Conservation (phyloP, 1,284 basidiomycete species). For the Agaricales sp. region DNA sequence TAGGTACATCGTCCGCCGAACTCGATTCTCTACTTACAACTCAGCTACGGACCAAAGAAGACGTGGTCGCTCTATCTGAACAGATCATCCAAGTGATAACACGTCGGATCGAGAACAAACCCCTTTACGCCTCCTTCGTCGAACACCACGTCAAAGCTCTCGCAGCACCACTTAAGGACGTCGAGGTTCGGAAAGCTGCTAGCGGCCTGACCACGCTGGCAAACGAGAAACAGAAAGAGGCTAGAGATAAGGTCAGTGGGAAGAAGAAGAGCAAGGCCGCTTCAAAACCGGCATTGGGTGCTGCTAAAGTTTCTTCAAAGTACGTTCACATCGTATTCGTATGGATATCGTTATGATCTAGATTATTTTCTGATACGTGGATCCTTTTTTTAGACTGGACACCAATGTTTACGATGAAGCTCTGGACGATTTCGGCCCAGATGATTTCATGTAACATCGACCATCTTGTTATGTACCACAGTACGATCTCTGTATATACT, state of each 20-base stretch:
- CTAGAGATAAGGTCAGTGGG: slow-evolving; percentile 73
- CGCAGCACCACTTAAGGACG: slow-evolving; percentile 68
- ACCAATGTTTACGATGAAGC: slow-evolving; percentile 76
- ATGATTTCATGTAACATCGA: slow-evolving; percentile 78
- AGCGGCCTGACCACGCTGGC: slow-evolving; percentile 75
- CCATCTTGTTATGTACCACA: too few relatives aligned
- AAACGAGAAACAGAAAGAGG: slow-evolving; percentile 90
- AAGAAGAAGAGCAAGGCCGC: slow-evolving; percentile 80
- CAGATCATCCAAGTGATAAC: slow-evolving; percentile 66
- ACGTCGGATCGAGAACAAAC: slow-evolving; percentile 70
- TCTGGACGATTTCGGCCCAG: slow-evolving; percentile 72
- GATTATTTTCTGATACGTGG: slow-evolving; percentile 9
- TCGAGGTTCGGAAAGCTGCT: slow-evolving; percentile 83
- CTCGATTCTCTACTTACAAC: slow-evolving; percentile 61
- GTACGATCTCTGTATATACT: too few relatives aligned
- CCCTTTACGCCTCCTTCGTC: slow-evolving; percentile 73
- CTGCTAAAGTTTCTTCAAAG: slow-evolving; percentile 56
- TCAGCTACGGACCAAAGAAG: slow-evolving; percentile 78
- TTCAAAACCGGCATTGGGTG: slow-evolving; percentile 66
- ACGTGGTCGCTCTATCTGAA: slow-evolving; percentile 67
- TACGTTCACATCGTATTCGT: slow-evolving; percentile 24
- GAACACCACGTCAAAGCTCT: slow-evolving; percentile 74
- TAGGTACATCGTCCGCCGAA: slow-evolving; percentile 58
- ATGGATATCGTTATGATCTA: slow-evolving; percentile 3
- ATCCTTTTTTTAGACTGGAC: slow-evolving; percentile 48